Evolutionary conservation across 306 rosid species (phyloP).

Genomic region (Pyrus bretschneideri): DNA sequence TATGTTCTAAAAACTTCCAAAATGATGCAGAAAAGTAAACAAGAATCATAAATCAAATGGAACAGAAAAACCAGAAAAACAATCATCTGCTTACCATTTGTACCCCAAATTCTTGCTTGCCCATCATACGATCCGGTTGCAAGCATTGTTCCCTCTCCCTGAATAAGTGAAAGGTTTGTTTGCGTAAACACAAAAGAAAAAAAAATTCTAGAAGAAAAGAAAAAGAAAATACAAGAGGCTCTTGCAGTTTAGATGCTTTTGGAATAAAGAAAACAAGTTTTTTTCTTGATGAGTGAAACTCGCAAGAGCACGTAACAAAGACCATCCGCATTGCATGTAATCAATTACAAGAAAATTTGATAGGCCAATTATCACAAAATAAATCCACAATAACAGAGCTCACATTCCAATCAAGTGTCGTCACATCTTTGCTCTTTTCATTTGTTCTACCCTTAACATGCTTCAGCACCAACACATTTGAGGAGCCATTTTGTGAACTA

Average conservation of each 20-base stretch:
- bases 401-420: conserved; percentile 96
- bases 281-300: not conserved
- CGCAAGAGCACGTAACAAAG: not conserved
- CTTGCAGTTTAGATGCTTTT: not conserved
- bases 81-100: conserved; percentile 46
- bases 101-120: conserved; percentile 91
- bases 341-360: not conserved
- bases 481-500: conserved; percentile 41
- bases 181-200: not conserved
- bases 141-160: conserved; percentile 89
- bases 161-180: not conserved
- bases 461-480: conserved; percentile 68
- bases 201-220: not conserved
- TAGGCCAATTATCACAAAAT: not conserved
- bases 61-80: not conserved
- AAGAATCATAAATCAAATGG: not conserved
- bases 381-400: conserved; percentile 24
- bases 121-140: conserved; percentile 98
- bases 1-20: conserved; percentile 5
- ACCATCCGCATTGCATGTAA: not conserved
- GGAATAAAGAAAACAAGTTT: not conserved
- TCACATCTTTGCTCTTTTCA: conserved; percentile 89
- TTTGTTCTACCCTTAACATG: conserved; percentile 75
- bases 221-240: not conserved
- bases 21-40: not conserved